Base-by-base conservation (phyloP, 768 basidiomycete genomes). In the Tulasnella sp. region DNA sequence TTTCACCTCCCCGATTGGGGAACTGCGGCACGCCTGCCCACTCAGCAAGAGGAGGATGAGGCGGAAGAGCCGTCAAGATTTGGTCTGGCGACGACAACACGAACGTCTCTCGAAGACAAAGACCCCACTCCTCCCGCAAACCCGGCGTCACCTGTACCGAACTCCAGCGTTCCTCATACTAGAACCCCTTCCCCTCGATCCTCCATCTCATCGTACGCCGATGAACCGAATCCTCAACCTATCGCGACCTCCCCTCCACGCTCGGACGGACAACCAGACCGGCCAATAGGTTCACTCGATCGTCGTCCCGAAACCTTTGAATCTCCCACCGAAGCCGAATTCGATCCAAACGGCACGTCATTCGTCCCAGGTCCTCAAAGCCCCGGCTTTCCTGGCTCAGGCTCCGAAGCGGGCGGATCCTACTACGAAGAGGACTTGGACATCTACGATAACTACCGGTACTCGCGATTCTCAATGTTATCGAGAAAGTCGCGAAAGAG, bases 391-490 rank as follows among this genome's bases (percentile, higher is more conserved):
- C 40, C 64, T 5, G 64, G 64, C 19, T 66, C 39, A 12, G 69
- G 47, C 14, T 52, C 69, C 32, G 70, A 62, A 64, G 71, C 64
- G n/a, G 72, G 72, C 17, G 71, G 41, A 7, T 72, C 72, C 7
- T 63, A 62, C 44, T 62, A 65, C 42, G 72, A 72, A 19, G 52
- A 73, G 35, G 67, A 73, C 62, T 36, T 41, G 39, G 71, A 74
- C 26, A 72, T 74, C 34, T 74, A 73, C 44, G 73, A 74, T 59
- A 44, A 74, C 35, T 74, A 74, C 39, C 73, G 73, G 4, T 74
- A 74, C 42, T 74, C 73, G 3, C 73, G 73, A 19, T 72, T 62
- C 36, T 74, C 73, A 16, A 47, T 72, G 37, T 1, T 42, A 17
- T 74, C 73, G n/a, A 35, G 65, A 17, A 72, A 64, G 34, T 72